Evolutionary conservation across 768 basidiomycete species (phyloP), one percentile per base, ranked within the genome.

Genomic region (Tylopilus vinaceipallidus): DNA sequence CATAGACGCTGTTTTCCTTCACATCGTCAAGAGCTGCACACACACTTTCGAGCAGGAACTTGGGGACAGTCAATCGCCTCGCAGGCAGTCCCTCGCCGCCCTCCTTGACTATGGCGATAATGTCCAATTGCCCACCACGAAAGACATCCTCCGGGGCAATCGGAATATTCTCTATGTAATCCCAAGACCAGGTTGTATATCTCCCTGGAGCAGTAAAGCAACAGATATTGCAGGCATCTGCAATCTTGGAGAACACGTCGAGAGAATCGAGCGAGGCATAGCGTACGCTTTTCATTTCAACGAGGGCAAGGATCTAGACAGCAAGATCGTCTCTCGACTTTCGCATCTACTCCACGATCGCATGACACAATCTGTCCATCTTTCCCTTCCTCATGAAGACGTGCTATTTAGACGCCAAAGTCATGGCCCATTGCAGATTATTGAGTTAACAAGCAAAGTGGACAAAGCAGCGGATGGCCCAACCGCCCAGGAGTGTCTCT

Each of bases 141-240:
- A 64, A 11, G 54, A 64, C 19, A 61, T 67, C 23, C 59, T 73
- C 43, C 61, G 63, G 16, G 63, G 63, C 10, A 56, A 54, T 36
- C 50, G 58, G 23, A 79, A 81, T 42, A 71, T 84, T 11, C 70
- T 83, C 35, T 95, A 83, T 64, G 83, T 97, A 34, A 72, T 88
- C 6, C 95, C 95, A 11, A 74, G 95, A 50, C 77, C 83, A 8
- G 95, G 95, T 4, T 94, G 95, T 4, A 87, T 98, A 60, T 98
- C 95, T 4, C 95, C 97, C 2, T 99, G 97, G 97, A 98, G 95
- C 6, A 95, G 91, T 70, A 99, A 99, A 71, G 95, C 97, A 2
- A 98, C 95, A 0, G 95, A 99, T 65, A 98, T 99, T 47, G 81
- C 95, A 19, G 72, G 72, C 9, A 81, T 98, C 45, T 99, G 97